Base-by-base conservation (phyloP, 202 grass and related monocot genomes). In the Panicum hallii region DNA sequence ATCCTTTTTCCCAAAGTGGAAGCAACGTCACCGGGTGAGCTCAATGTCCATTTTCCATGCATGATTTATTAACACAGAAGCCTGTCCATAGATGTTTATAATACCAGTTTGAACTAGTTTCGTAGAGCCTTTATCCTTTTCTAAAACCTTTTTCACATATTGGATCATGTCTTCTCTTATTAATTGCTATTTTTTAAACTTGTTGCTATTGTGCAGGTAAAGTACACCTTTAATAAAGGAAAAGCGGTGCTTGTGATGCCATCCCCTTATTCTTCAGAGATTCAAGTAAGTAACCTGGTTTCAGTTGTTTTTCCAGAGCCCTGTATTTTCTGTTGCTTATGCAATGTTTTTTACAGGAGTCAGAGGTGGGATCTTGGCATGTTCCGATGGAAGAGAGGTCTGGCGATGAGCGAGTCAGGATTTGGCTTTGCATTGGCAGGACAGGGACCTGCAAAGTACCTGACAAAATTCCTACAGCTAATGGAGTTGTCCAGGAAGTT, bases 1-100 rank as follows among this genome's bases (percentile, higher is more conserved):
- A 15, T 92, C 95, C 36, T 92, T 95, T 77, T 98, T 98, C 61
- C 81, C 86, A 15, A 98, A 87, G 67, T 98, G 95, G 95, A 98
- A 92, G 78, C 91, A 95, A 65, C 83, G 91, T 2, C 95, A 98
- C 88, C 91, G 88, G 85, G 95, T 98, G 72, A 75, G 80, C 14
- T 56, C 17, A 67, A 11, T 53, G 2, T 36, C 9, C 55, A 40
- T 67, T 83, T 13, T 77, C 55, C 38, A 4, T 52, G n/a, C n/a
- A 14, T 75, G 38, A 40, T 62, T 43, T 62, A 61, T 70, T 63
- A 62, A 6, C 23, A 23, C 1, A 77, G 10, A 63, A 70, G n/a
- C 63, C 52, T 53, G 30, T 3, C 61, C 41, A 2, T 67, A 32
- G 26, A 84, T 60, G 10, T 20, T 68, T 40, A 57, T 26, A 81